Evolutionary conservation across 208 protist species (phyloP).

Genomic region (Leishmania aethiopica): DNA sequence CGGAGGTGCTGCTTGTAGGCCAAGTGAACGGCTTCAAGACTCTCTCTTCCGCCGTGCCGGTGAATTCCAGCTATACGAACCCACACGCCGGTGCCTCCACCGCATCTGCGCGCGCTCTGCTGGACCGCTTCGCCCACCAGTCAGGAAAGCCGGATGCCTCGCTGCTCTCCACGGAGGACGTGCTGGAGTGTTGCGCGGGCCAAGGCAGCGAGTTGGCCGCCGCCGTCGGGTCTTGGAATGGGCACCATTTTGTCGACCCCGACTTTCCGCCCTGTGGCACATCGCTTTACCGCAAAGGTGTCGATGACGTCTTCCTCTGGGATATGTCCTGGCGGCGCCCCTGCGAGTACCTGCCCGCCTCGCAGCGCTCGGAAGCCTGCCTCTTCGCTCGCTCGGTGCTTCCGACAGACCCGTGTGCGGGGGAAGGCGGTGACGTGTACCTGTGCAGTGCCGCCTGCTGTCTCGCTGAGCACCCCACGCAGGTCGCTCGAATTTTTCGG

Average conservation of each 20-base stretch:
- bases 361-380: conserved; percentile 21
- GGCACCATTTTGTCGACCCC: conserved; percentile 42
- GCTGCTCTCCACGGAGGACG: conserved; percentile 23
- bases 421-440: conserved; percentile 56
- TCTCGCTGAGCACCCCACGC: conserved; percentile 36
- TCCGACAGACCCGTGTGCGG: conserved; percentile 46
- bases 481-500: conserved; percentile 36
- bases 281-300: conserved; percentile 42
- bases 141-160: conserved; percentile 11
- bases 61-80: conserved; percentile 33
- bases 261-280: conserved; percentile 34
- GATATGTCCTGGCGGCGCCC: conserved; percentile 43
- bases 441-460: conserved; percentile 45
- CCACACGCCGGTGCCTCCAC: conserved; percentile 35
- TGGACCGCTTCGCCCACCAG: conserved; percentile 31
- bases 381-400: conserved; percentile 47
- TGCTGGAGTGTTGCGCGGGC: conserved; percentile 19
- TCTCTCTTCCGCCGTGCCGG: conserved; percentile 25
- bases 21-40: conserved; percentile 46
- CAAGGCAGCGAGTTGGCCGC: neutral
- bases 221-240: conserved; percentile 30
- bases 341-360: conserved; percentile 32
- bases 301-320: conserved; percentile 42
- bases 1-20: conserved; percentile 45
- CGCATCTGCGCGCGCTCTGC: conserved; percentile 24